phyloP scores from a whole-genome alignment of 495 filamentous ascomycete species.

The Amniculicola lignicola region DNA sequence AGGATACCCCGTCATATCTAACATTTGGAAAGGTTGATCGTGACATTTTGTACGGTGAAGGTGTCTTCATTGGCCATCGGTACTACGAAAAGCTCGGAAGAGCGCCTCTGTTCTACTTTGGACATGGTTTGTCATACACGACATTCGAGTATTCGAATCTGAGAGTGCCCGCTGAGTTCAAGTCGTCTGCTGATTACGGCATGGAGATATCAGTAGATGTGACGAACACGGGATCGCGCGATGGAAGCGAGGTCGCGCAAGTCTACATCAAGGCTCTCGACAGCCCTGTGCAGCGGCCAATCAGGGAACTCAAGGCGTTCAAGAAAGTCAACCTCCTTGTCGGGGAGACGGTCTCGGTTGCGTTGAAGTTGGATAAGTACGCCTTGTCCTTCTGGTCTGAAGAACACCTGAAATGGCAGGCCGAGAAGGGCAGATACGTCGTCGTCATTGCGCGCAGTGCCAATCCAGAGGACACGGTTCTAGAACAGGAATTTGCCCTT shows the following conservation, averaged over 20 bases:
- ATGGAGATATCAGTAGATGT: constrained; percentile 58
- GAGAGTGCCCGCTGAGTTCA: not conserved
- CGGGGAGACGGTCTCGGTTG: constrained; percentile 50
- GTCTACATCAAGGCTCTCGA: constrained; percentile 57
- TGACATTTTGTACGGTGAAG: constrained; percentile 54
- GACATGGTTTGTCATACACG: constrained; percentile 42
- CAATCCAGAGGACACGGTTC: not conserved
- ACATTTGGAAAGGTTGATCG: too few relatives aligned
- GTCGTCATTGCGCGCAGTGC: not conserved
- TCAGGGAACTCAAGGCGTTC: constrained; percentile 62
- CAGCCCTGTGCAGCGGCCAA: constrained; percentile 56
- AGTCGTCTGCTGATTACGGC: too few relatives aligned
- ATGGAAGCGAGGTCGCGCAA: constrained; percentile 1
- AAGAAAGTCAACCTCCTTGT: constrained; percentile 57
- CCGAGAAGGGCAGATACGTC: not conserved
- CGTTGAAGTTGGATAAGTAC: not conserved
- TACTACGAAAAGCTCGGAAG: constrained; percentile 48
- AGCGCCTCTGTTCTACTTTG: constrained; percentile 49
- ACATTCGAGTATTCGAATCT: constrained; percentile 23
- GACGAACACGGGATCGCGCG: constrained; percentile 49
- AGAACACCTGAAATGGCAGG: not conserved
- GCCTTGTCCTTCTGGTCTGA: not conserved
- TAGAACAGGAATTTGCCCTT: not conserved
- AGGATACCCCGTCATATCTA: too few relatives aligned
- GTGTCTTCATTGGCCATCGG: constrained; percentile 52